Conservation (phyloP, 2,329 filamentous ascomycete genomes). For the Calonectria fujianensis region DNA sequence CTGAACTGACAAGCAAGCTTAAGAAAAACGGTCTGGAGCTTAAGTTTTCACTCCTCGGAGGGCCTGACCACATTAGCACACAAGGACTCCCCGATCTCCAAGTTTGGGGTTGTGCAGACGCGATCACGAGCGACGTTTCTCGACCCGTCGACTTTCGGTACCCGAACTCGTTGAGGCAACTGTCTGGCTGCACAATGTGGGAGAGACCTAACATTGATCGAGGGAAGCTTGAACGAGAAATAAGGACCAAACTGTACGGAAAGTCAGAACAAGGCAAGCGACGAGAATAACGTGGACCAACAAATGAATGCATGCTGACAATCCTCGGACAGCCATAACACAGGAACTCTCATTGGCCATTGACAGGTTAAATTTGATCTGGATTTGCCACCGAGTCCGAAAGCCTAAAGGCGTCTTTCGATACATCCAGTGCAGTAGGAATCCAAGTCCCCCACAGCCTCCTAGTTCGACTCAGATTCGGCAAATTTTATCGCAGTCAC, state of each 20-base stretch:
- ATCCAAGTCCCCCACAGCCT: not conserved
- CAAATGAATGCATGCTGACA: not conserved
- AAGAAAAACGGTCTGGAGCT: slow-evolving; percentile 42
- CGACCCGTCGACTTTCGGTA: slow-evolving; percentile 53
- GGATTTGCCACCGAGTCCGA: slow-evolving; percentile 40
- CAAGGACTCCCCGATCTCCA: slow-evolving; percentile 37
- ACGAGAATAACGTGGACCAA: not conserved
- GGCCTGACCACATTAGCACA: slow-evolving; percentile 51
- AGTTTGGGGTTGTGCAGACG: slow-evolving; percentile 51
- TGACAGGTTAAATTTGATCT: slow-evolving; percentile 33
- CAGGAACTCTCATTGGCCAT: slow-evolving; percentile 23
- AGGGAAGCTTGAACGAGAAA: slow-evolving; percentile 33
- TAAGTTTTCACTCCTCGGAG: slow-evolving; percentile 51
- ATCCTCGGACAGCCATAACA: slow-evolving; percentile 9
- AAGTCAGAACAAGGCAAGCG: slow-evolving; percentile 34
- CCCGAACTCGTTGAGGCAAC: slow-evolving; percentile 49
- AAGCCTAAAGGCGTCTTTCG: slow-evolving; percentile 46
- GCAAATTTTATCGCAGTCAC: slow-evolving; percentile 36
- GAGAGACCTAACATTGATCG: slow-evolving; percentile 33
- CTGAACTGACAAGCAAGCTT: slow-evolving; percentile 32
- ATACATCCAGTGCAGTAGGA: slow-evolving; percentile 42
- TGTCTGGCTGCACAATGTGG: slow-evolving; percentile 49
- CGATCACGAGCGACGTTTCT: slow-evolving; percentile 53
- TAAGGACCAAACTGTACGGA: slow-evolving; percentile 34
- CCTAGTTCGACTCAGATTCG: slow-evolving; percentile 54